A percentile compares a stretch with the other conserved stretches of the same genome.
Conservation (phyloP, 345 rosid species). For the Rhizophora apiculata region DNA sequence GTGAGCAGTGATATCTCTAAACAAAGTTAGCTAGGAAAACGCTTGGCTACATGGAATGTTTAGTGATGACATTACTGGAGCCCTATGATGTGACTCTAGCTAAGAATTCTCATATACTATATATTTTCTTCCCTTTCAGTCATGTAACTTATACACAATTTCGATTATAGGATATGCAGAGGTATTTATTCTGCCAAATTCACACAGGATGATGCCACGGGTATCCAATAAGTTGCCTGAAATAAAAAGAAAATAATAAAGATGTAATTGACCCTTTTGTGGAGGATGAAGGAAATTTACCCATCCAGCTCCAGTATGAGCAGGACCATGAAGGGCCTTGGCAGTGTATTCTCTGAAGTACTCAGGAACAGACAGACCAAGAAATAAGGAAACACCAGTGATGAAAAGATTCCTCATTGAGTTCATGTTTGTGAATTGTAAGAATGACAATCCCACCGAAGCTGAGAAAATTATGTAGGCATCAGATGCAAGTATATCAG, state of each 20-base stretch:
- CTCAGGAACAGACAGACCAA: slow-evolving; percentile 83
- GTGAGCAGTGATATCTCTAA: not conserved
- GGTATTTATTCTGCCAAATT: no score
- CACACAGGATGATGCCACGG: no score
- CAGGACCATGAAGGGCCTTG: slow-evolving; percentile 85
- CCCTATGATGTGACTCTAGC: no score
- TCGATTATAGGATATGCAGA: no score
- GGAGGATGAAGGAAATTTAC: slow-evolving; percentile 32
- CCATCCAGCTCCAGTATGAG: slow-evolving; percentile 90
- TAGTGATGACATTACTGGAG: no score
- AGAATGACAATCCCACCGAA: slow-evolving; percentile 87
- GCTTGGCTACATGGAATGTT: no score
- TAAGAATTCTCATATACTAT: no score
- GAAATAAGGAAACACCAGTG: slow-evolving; percentile 71
- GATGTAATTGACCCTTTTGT: not conserved
- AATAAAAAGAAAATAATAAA: not conserved
- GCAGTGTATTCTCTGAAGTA: slow-evolving; percentile 80
- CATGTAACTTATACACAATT: no score
- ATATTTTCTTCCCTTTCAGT: no score
- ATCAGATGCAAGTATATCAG: not conserved
- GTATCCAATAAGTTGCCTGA: no score
- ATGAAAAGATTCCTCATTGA: slow-evolving; percentile 96
- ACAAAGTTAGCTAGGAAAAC: no score
- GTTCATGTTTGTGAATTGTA: slow-evolving; percentile 99
- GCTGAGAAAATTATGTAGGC: slow-evolving; percentile 38